Base-by-base conservation (phyloP, 495 filamentous ascomycete species). In the Aspergillus cristatus region DNA sequence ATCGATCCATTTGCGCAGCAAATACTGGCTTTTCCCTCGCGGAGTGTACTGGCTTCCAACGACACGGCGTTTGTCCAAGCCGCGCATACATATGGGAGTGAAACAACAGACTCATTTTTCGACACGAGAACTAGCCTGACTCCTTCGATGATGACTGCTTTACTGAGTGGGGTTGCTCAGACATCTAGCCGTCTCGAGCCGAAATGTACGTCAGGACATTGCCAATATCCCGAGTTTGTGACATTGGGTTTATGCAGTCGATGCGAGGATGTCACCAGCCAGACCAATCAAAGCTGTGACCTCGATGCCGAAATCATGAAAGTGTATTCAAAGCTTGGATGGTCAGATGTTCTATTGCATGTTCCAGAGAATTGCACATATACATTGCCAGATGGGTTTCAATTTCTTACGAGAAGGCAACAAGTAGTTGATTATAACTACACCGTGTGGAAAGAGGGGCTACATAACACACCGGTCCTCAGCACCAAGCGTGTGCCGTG, bases 1-100 rank as follows among this genome's bases (percentile, higher is more conserved):
- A 24, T 41, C 25, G 40, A 42, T 35, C 39, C 44, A 8, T 42
- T 47, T n/a, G 35, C 38, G 1, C 44, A 47, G 20, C 46, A 44
- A 15, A 37, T 48, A n/a, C 22, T 44, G 25, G 35, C 22, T 7
- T 41, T 41, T 17, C 38, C 38, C 3, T 35, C 38, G 24, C 24
- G 24, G 24, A 26, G 6, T 26, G 24, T 26, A 11, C 24, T 11
- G 6, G 24, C 24, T 26, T 6, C 6, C 6, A 26, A 26, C 11
- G 24, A 11, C 6, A 26, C 11, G 6, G 24, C 11, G 11, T 26
- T 11, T 6, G 24, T 26, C 24, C 24, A 26, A 26, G 11, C 6
- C 6, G 24, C 24, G 11, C 24, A 26, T 6, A 11, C 6, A 26
- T 26, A 26, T 26, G 24, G n/a, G n/a, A n/a, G n/a, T n/a, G n/a